These are phyloP conservation scores for Cladosporium cucumerinum DNA, from an alignment of 2,329 filamentous ascomycete species.

Conservation along the genomic window DNA sequence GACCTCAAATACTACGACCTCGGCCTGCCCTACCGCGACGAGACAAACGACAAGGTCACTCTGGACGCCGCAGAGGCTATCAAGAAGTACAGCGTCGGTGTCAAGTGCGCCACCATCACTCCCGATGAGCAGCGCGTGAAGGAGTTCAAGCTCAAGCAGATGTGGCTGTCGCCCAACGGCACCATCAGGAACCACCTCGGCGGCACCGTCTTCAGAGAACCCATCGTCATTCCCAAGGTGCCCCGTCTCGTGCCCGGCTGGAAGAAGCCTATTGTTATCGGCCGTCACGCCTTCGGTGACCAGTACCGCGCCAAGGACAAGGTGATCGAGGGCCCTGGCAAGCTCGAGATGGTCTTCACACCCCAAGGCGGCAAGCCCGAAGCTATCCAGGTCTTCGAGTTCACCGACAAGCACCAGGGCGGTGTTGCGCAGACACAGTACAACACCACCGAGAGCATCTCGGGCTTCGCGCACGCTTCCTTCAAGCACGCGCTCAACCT, in stretches of 20 bases:
- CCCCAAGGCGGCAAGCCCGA: constrained; percentile 76
- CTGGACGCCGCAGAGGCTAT: constrained; percentile 93
- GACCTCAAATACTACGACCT: constrained; percentile 70
- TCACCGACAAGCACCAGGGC: constrained; percentile 66
- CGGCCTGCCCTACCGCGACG: constrained; percentile 88
- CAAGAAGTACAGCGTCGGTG: constrained; percentile 97
- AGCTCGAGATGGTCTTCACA: constrained; percentile 91
- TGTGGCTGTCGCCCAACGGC: constrained; percentile 98
- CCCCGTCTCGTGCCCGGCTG: constrained; percentile 93
- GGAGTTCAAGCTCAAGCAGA: constrained; percentile 99
- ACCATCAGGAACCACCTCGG: constrained; percentile 71
- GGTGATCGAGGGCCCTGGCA: constrained; percentile 78
- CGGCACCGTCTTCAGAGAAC: constrained; percentile 97
- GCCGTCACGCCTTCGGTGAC: constrained; percentile 96
- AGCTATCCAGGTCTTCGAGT: constrained; percentile 86
- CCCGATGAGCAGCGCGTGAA: constrained; percentile 94
- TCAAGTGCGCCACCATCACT: constrained; percentile 99
- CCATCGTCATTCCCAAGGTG: constrained; percentile 91
- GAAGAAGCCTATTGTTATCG: constrained; percentile 99
- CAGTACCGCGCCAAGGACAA: constrained; percentile 96
- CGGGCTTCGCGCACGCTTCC: constrained; percentile 88
- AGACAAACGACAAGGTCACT: constrained; percentile 96
- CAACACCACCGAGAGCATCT: constrained; percentile 95
- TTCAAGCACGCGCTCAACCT: constrained; percentile 94
- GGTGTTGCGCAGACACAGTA: constrained; percentile 94